Base-by-base conservation (phyloP, 2,329 filamentous ascomycete genomes). In the Ceratocystis harringtonii region DNA sequence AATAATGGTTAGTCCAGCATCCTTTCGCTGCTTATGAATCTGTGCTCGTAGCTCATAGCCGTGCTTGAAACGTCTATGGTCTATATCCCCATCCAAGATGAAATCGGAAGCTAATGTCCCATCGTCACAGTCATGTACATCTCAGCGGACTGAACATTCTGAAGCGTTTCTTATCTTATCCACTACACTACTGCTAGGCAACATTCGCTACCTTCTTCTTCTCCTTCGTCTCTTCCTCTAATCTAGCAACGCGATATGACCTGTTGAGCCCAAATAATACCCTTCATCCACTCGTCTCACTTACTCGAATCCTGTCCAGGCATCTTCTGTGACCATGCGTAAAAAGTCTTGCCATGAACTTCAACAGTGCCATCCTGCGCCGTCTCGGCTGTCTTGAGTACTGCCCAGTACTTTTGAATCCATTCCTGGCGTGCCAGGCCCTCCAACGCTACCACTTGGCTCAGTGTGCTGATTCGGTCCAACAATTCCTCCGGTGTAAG, bases 1-100 rank as follows among this genome's bases (percentile, higher is more conserved):
- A 97, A 97, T 78, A 97, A 97, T 73, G 92, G 92, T 95, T 70
- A 72, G 77, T 70, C 43, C 7, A 3, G 60, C 7, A 32, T 7
- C 17, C 28, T 60, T 45, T 32, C 22, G 19, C 8, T 2, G 19
- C 25, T 28, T 55, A 15, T 3, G 12, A 57, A 17, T 15, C 36
- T 41, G 12, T 12, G 3, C 3, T 12, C 25, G 15, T 10, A n/a
- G 45, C n/a, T 1, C 25, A 55, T 55, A 55, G 8, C 50, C 15
- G 36, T 10, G 36, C 36, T 41, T 12, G 25, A 22, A 8, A 6
- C 44, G 3, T 15, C 19, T 19, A 25, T 17, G 48, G 15, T 19
- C n/a, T 6, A 43, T 57, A 22, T 52, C 44, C 8, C 45, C n/a
- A 28, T 41, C 3, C 36, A 66, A 7, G 48, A 22, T n/a, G 28